Base-by-base conservation (phyloP, 768 basidiomycete species). In the Xanthoconium stramineum region DNA sequence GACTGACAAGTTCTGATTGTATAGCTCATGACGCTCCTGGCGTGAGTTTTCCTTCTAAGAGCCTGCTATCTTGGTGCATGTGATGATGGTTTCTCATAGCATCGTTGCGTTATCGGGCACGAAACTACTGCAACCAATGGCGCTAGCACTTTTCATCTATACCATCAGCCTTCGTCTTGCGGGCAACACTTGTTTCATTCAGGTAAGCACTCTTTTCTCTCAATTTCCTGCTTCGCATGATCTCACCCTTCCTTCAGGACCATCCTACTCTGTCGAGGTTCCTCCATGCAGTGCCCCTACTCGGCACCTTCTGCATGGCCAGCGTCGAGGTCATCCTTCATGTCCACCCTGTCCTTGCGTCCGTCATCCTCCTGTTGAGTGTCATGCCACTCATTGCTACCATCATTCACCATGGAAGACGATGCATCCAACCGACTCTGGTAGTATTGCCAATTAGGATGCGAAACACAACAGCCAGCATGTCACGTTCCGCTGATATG, bases 101-200 rank as follows among this genome's bases (percentile, higher is more conserved):
- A 7, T 35, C 19, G 6, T 36, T 14, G 28, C 58, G 0, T 19
- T 61, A 11, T 59, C 65, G 1, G 59, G 55, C 15, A 55, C 59
- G 11, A 52, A 37, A 10, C 19, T 13, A 5, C 44, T 66, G 20
- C 44, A 15, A 8, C 55, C 50, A 1, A 45, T 50, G 5, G 52
- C 56, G 0, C 51, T 69, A 10, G 48, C 60, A 0, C 58, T 69
- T 19, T 55, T 70, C 9, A 48, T 66, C 3, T 70, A 69, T 39
- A 69, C 64, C 11, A 59, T 64, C 47, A 68, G 50, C n/a, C 60
- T 69, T 44, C 55, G 57, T 28, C 39, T 64, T 29, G 46, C 56
- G 15, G 33, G 40, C 52, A 55, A 57, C 30, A 11, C 40, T 11
- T 50, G 52, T 32, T 52, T 55, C 30, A 15, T 62, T 38, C 51